Conservation (phyloP, 2,329 filamentous ascomycete species). For the Microdochium nivale region DNA sequence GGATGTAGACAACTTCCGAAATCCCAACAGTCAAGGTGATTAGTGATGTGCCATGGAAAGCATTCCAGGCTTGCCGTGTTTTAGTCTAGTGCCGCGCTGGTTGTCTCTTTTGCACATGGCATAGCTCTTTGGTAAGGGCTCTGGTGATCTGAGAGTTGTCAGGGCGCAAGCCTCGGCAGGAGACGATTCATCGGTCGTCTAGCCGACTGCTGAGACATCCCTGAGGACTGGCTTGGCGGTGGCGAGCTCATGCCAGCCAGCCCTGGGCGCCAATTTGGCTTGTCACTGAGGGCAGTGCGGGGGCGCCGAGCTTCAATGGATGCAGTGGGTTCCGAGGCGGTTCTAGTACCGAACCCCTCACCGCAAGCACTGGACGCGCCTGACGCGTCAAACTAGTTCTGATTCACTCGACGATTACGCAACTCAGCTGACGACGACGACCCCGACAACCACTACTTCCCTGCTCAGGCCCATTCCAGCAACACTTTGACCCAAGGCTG, state of each 20-base stretch:
- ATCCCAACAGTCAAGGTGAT: neutral
- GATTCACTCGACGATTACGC: neutral
- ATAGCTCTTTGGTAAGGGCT: neutral
- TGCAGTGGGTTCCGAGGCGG: neutral
- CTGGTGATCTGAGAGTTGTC: neutral
- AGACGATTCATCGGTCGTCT: neutral
- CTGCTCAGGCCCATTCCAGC: neutral
- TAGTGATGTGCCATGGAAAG: neutral
- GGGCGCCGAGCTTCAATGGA: too few species aligned
- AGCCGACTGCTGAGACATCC: neutral
- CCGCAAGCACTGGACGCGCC: neutral
- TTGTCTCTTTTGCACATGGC: neutral
- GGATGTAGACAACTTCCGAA: too few species aligned
- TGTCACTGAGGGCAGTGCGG: too few species aligned
- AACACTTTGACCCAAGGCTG: constrained; percentile 1
- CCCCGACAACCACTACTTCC: neutral
- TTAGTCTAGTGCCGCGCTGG: neutral
- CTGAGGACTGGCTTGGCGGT: neutral
- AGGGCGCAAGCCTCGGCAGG: too few species aligned
- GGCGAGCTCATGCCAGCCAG: neutral
- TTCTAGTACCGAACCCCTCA: neutral
- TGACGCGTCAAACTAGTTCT: neutral
- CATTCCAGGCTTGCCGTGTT: neutral
- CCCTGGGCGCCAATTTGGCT: too few species aligned
- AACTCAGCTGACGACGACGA: neutral